phyloP scores from a whole-genome alignment of 2,329 filamentous ascomycete species.

The Knufia fluminis region DNA sequence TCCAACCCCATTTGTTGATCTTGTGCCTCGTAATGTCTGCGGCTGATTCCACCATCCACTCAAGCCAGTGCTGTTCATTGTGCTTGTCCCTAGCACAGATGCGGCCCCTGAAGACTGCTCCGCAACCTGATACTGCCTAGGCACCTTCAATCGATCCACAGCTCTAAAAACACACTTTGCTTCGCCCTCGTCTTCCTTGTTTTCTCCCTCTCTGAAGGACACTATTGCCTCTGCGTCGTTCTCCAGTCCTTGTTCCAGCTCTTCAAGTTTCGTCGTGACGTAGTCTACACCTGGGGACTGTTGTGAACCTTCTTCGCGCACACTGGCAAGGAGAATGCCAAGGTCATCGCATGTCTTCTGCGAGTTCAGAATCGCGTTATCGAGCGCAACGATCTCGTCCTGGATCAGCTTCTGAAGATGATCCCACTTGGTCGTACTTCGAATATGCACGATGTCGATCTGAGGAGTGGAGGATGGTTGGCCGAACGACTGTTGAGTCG shows the following conservation, averaged over 20 bases:
- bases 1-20: constrained; percentile 25
- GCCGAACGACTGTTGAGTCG: not conserved
- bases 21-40: constrained; percentile 18
- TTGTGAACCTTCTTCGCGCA: constrained; percentile 54
- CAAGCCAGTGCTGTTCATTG: constrained; percentile 14
- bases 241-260: constrained; percentile 53
- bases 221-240: constrained; percentile 55
- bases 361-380: constrained; percentile 70
- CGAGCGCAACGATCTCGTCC: constrained; percentile 65
- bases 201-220: constrained; percentile 46
- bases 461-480: constrained; percentile 58
- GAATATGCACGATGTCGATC: constrained; percentile 68
- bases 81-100: constrained; percentile 4
- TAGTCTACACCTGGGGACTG: constrained; percentile 58
- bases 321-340: constrained; percentile 57
- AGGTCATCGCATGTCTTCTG: constrained; percentile 65
- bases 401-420: constrained; percentile 78
- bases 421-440: constrained; percentile 82
- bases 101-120: not conserved
- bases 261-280: constrained; percentile 52
- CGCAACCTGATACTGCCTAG: constrained; percentile 50
- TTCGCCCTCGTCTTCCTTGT: constrained; percentile 56
- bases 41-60: constrained; percentile 26
- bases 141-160: constrained; percentile 65
- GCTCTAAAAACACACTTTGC: constrained; percentile 63